A percentile compares a stretch with the other conserved stretches of the same genome.
These are phyloP conservation scores for Verticillium klebahnii DNA, from an alignment of 2,329 filamentous ascomycete species.

Conservation along the genomic window DNA sequence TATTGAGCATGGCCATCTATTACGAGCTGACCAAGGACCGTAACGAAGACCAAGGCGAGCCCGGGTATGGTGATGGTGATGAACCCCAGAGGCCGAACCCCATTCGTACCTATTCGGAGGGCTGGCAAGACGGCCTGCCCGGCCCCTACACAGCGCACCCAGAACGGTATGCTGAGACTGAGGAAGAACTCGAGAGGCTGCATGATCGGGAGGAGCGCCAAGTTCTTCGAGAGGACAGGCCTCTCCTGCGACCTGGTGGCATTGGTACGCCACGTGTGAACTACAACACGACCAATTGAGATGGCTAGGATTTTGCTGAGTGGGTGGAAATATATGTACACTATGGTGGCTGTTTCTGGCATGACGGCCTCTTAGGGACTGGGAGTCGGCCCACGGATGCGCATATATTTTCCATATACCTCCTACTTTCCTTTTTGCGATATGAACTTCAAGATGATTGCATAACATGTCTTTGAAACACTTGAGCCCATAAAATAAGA, in stretches of 20 bases:
- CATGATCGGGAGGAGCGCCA: slow-evolving; percentile 46
- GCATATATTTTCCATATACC: background rate
- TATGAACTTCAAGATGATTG: slow-evolving; percentile 10
- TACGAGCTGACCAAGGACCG: slow-evolving; percentile 56
- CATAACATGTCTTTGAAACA: background rate
- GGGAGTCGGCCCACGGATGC: background rate
- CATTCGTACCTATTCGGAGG: slow-evolving; percentile 42
- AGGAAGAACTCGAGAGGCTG: slow-evolving; percentile 46
- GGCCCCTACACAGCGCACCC: slow-evolving; percentile 48
- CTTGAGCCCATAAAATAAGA: background rate
- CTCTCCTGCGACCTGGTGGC: slow-evolving; percentile 43
- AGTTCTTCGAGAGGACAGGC: slow-evolving; percentile 45
- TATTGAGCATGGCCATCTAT: slow-evolving; percentile 75
- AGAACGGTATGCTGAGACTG: slow-evolving; percentile 45
- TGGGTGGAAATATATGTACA: background rate
- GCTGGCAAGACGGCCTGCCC: slow-evolving; percentile 45
- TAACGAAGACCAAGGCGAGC: slow-evolving; percentile 16
- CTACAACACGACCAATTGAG: slow-evolving; percentile 26
- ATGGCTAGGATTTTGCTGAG: background rate
- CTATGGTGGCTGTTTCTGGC: background rate
- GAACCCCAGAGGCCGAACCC: slow-evolving; percentile 29
- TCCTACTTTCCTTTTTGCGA: background rate
- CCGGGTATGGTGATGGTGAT: background rate
- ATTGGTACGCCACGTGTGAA: slow-evolving; percentile 40
- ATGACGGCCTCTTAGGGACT: background rate